These are phyloP conservation scores for Astragalus membranaceus DNA, from an alignment of 306 rosid species.

Conservation along the genomic window DNA sequence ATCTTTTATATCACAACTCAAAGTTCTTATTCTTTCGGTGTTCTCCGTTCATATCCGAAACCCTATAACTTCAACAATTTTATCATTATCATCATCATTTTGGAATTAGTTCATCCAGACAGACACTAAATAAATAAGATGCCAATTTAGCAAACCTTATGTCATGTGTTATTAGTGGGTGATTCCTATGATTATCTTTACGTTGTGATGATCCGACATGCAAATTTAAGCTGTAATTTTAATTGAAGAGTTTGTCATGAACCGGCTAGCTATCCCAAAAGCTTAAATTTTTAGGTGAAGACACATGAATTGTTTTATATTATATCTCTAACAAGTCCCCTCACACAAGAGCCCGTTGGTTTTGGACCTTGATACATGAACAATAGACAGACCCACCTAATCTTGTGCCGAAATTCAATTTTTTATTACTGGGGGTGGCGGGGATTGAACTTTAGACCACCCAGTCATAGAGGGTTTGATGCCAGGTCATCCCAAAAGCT, in stretches of 20 bases:
- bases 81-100: background rate
- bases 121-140: background rate
- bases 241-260: background rate
- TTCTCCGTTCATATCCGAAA: background rate
- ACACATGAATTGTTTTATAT: background rate
- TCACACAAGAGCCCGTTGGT: background rate
- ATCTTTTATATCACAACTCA: background rate
- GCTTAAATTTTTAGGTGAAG: background rate
- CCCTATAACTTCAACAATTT: background rate
- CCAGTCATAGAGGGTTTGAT: background rate
- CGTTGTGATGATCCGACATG: constrained; percentile 1
- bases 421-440: background rate
- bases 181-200: background rate
- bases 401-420: background rate
- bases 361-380: background rate
- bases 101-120: background rate
- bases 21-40: background rate
- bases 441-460: background rate
- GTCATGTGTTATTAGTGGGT: background rate
- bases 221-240: background rate
- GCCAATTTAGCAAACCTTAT: background rate
- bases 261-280: background rate
- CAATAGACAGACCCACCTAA: background rate
- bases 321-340: background rate
- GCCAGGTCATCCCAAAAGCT: background rate